Percentiles rank a stretch among this genome's conserved stretches.
phyloP scores from a whole-genome alignment of 495 filamentous ascomycete genomes.

The Halenospora varia region DNA sequence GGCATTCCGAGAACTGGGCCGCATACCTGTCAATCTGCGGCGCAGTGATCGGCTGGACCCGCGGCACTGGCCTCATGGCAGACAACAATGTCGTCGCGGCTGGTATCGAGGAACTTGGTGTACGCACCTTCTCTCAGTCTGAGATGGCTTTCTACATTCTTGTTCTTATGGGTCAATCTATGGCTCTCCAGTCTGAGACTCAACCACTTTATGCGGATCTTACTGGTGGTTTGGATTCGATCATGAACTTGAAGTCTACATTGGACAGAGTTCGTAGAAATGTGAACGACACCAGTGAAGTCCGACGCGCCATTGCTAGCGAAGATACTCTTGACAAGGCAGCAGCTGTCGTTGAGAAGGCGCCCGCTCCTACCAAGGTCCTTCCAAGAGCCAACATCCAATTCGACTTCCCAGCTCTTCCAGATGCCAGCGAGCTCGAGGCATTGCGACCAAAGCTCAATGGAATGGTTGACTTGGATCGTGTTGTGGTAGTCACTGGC shows the following conservation, averaged over 20 bases:
- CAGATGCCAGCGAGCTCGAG: slow-evolving; percentile 77
- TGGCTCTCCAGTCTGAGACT: slow-evolving; percentile 86
- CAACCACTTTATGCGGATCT: slow-evolving; percentile 94
- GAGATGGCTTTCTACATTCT: slow-evolving; percentile 99
- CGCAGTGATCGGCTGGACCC: slow-evolving; percentile 96
- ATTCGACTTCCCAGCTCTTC: slow-evolving; percentile 82
- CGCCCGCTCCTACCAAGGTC: slow-evolving; percentile 84
- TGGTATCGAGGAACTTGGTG: slow-evolving; percentile 88
- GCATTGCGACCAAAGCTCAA: slow-evolving; percentile 77
- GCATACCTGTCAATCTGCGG: slow-evolving; percentile 96
- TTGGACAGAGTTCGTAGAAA: slow-evolving; percentile 83
- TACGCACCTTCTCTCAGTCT: slow-evolving; percentile 94
- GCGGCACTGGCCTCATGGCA: slow-evolving; percentile 93
- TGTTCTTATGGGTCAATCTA: slow-evolving; percentile 84
- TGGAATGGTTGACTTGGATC: slow-evolving; percentile 95
- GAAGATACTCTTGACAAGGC: slow-evolving; percentile 94
- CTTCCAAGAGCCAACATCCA: slow-evolving; percentile 77
- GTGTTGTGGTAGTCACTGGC: slow-evolving; percentile 91
- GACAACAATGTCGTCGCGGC: slow-evolving; percentile 96
- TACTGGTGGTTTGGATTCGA: slow-evolving; percentile 92
- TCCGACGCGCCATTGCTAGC: slow-evolving; percentile 84
- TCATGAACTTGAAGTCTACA: slow-evolving; percentile 86
- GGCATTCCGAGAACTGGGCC: slow-evolving; percentile 94
- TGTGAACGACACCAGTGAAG: slow-evolving; percentile 84
- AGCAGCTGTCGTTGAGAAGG: slow-evolving; percentile 84